phyloP scores from a whole-genome alignment of 106 monocot species.

The Platanthera zijinensis region DNA sequence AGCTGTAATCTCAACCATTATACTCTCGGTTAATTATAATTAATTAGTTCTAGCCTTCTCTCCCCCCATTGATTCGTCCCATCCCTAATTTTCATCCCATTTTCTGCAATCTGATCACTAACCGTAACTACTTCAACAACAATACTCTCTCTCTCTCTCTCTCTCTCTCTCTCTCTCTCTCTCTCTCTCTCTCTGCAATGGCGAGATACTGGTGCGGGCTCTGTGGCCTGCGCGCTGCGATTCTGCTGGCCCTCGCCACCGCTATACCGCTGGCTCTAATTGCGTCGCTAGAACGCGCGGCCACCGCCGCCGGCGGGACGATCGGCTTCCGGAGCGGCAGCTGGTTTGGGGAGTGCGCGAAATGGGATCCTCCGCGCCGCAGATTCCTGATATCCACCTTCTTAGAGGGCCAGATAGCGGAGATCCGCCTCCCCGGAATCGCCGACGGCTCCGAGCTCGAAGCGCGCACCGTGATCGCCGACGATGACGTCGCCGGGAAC shows the following conservation, averaged over 20 bases:
- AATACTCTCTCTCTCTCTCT: neutral
- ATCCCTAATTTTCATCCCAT: neutral
- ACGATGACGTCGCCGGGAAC: slow-evolving; percentile 59
- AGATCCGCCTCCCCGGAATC: slow-evolving; percentile 21
- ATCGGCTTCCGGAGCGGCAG: slow-evolving; percentile 41
- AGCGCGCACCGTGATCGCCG: slow-evolving; percentile 44
- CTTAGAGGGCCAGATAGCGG: slow-evolving; percentile 40
- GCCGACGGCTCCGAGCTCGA: neutral
- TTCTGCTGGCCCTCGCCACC: slow-evolving; percentile 38
- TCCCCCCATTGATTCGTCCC: too few species aligned
- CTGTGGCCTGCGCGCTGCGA: neutral
- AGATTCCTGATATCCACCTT: slow-evolving; percentile 84
- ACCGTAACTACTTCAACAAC: neutral
- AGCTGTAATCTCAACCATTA: too few species aligned
- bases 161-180: neutral
- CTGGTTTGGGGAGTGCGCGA: slow-evolving; percentile 77
- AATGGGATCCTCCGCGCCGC: slow-evolving; percentile 56
- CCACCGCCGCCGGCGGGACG: slow-evolving; percentile 26
- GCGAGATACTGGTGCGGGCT: neutral
- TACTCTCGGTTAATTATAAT: too few species aligned
- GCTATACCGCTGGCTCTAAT: slow-evolving; percentile 42
- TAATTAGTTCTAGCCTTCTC: too few species aligned
- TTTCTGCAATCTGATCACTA: neutral
- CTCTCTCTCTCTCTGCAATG: neutral
- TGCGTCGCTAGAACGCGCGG: slow-evolving; percentile 27